Evolutionary conservation across 1,139 yeast genomes (phyloP), one percentile per base, ranked within the genome.

Genomic region (Pichia sp.): DNA sequence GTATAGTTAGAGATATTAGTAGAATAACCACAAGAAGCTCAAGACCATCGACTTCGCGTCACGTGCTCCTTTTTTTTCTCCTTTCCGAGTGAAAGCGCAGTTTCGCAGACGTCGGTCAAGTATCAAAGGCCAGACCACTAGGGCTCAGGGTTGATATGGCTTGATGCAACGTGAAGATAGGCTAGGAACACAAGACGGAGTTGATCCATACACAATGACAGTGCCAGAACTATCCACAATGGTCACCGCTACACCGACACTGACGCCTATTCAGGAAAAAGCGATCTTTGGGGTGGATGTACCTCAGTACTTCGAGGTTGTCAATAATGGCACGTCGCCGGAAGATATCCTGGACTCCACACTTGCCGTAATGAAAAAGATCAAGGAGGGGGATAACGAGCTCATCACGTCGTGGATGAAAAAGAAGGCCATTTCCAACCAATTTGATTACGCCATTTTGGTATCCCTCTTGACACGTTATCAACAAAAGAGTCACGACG

Each of bases 251-350:
- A 56, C 56, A n/a, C 49, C 45, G 6, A 45, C 50, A 2, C 38
- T 58, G 7, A 54, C 61, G 1, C 61, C 61, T 2, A 32, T 50
- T 1, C 61, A 58, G 31, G 59, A 58, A 46, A 58, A 56, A 48
- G 53, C 54, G 3, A 52, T 56, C 8, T 52, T 58, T 19, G 59
- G 58, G n/a, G 54, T 56, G 1, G 50, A 54, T 45, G 34, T 54
- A 1, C 29, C 41, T 3, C 16, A 23, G n/a, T 44, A 47, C 34
- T n/a, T 23, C 6, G 36, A 46, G 34, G 23, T 29, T 8, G 38
- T 11, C 6, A 30, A 32, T 11, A n/a, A 13, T 38, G 44, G 40
- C n/a, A 26, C n/a, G 6, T 29, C 41, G n/a, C 23, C 47, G n/a
- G 50, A 23, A 4, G 34, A 45, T 29, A 42, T 48, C 8, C 29